Conservation (phyloP, 441 rosid genomes). For the Brassica balearica region DNA sequence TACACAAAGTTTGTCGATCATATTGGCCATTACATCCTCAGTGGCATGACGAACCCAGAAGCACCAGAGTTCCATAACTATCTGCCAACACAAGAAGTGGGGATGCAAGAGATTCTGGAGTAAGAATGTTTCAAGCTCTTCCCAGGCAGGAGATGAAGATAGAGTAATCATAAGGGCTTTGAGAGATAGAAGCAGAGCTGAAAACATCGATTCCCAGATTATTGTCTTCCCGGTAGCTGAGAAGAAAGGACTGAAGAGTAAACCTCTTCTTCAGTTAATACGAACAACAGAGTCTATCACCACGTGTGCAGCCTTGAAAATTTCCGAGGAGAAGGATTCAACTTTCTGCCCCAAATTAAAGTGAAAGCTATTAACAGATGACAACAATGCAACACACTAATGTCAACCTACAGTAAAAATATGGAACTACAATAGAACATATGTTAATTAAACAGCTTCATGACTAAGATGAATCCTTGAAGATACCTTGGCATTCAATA, state of each 20-base stretch:
- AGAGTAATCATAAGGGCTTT: slow-evolving; percentile 72
- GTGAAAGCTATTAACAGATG: slow-evolving; percentile 17
- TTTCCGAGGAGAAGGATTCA: slow-evolving; percentile 58
- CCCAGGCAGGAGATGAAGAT: slow-evolving; percentile 71
- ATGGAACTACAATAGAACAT: too few species aligned
- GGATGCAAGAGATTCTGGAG: slow-evolving; percentile 83
- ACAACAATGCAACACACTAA: slow-evolving; percentile 18
- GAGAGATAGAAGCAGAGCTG: slow-evolving; percentile 61
- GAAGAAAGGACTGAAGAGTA: too few species aligned
- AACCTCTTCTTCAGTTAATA: not conserved
- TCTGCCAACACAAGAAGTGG: slow-evolving; percentile 80
- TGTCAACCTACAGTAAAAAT: slow-evolving; percentile 8
- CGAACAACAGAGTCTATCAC: slow-evolving; percentile 63
- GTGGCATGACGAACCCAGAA: slow-evolving; percentile 73
- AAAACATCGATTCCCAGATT: slow-evolving; percentile 73
- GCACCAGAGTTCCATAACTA: slow-evolving; percentile 83
- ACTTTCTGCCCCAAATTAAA: slow-evolving; percentile 55
- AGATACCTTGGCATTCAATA: slow-evolving; percentile 66
- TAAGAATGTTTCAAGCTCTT: slow-evolving; percentile 64
- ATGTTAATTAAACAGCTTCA: too few species aligned
- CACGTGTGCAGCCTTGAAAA: slow-evolving; percentile 62
- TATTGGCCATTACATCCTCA: slow-evolving; percentile 49
- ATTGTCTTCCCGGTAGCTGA: slow-evolving; percentile 51
- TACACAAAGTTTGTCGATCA: slow-evolving; percentile 59
- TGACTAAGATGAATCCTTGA: not conserved